Evolutionary conservation across 305 asterid genomes (phyloP), one percentile per base, ranked within the genome.

Genomic region (Fraxinus floribunda): DNA sequence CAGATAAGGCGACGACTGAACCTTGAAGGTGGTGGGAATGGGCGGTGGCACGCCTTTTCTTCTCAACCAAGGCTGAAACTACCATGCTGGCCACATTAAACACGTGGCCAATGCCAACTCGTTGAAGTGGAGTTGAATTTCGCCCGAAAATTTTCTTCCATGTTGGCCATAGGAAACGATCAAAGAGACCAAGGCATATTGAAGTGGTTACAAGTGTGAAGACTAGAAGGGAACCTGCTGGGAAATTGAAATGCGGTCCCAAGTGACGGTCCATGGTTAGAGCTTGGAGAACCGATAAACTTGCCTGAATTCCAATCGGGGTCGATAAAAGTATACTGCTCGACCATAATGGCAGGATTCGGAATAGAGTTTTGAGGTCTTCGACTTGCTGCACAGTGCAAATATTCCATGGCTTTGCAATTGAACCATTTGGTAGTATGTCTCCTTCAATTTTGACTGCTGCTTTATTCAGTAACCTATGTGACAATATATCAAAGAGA

Each of bases 401-500:
- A 29, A 77, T 52, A 30, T 68, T 83, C 94, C 95, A 89, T 52
- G 87, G 90, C 77, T 79, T 79, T 29, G 79, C 77, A 77, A 78
- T 46, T 24, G 82, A 29, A 24, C 87, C 90, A 10, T 84, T 78
- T 64, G 83, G 39, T 7, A 41, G 24, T 4, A 83, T 77, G 74
- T 89, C 92, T 76, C 85, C 91, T 82, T 90, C 93, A 2, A 74
- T 85, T 83, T 77, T 85, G 75, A 95, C 64, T 38, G 97, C 93
- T 79, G 94, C 97, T 7, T 91, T 90, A 81, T 93, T 95, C 84
- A 93, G 78, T 75, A 93, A 90, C 91, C 97, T 93, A 85, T 5
- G 75, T 55, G 62, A 52, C 30, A 55, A 2, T 1, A 2, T 4
- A 20, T 36, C 34, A 74, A 36, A 46, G 2, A 38, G 22, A 38